phyloP scores from a whole-genome alignment of 495 filamentous ascomycete genomes.

The Penicillium roqueforti region DNA sequence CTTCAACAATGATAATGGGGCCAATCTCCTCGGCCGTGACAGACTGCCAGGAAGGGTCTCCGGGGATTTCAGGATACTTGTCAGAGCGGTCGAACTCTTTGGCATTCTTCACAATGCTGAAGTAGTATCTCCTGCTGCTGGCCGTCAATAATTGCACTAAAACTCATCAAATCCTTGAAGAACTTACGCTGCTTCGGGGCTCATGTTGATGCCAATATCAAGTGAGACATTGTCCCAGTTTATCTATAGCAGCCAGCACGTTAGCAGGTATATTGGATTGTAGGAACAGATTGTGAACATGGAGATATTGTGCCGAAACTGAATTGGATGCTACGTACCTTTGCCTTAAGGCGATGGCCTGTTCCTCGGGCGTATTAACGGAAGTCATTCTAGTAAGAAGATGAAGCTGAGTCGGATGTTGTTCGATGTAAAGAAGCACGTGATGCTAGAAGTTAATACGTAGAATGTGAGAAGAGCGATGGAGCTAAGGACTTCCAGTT shows the following conservation, averaged over 20 bases:
- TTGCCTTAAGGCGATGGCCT: background rate
- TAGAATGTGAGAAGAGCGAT: background rate
- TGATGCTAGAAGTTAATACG: background rate
- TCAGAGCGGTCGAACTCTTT: background rate
- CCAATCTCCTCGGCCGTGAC: no score
- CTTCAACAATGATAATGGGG: no score
- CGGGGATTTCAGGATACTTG: background rate
- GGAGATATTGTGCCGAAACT: background rate
- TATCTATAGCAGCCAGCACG: background rate
- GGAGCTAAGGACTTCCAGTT: background rate
- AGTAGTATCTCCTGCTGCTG: background rate
- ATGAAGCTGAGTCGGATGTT: background rate
- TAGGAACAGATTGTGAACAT: background rate
- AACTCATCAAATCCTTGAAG: background rate
- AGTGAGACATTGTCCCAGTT: background rate
- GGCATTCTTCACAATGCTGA: background rate
- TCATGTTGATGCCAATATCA: background rate
- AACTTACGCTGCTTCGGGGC: background rate
- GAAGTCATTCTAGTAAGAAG: background rate
- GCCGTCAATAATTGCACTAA: background rate
- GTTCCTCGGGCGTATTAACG: background rate
- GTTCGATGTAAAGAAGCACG: background rate
- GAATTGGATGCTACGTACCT: background rate
- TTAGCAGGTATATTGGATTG: background rate
- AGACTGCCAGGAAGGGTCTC: background rate